Evolutionary conservation across 129 eudicot species (phyloP), one percentile per base, ranked within the genome.

Genomic region (Flaveria bidentis): DNA sequence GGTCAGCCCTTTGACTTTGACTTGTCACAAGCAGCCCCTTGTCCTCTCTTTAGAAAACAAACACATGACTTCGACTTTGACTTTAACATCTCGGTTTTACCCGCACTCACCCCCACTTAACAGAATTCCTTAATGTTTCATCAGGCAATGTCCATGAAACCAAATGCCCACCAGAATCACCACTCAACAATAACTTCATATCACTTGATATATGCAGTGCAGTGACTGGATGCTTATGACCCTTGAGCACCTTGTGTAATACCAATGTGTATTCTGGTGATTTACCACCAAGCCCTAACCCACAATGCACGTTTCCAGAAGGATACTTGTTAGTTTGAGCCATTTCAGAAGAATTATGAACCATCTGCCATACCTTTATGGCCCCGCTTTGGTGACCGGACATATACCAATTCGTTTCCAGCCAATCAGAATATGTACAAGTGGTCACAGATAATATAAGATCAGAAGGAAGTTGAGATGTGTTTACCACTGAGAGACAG

Each of bases 381-480:
- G 92, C 96, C 25, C 99, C 99, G 58, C 99, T 94, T 66, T 89
- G 97, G 77, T 94, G 99, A 53, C 99, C 99, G 9, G 99, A 87
- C 6, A 87, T 84, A 71, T 84, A 89, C 99, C 99, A 95, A 76
- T 89, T 87, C 3, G 88, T 82, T 15, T 94, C 94, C 80, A 84
- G 55, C 97, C 99, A 91, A 84, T 95, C 99, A 5, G 97, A 95
- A 57, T 79, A 91, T 6, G 86, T 87, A 55, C 86, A 87, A 51
- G 89, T 91, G 2, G 95, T 67, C 47, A 95, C 90, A 0, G 97
- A 92, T 15, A 87, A 65, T 10, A 91, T 86, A 61, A 80, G 75
- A 82, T 95, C 96, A 4, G 97, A 91, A 33, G 99, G 99, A 30
- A 95, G 92, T 63, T 95, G 99, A 39, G 99, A 91, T 10, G 99